Percentiles rank a stretch among this genome's conserved stretches.
Evolutionary conservation across 768 basidiomycete species (phyloP).

Genomic region (Suillus subluteus): DNA sequence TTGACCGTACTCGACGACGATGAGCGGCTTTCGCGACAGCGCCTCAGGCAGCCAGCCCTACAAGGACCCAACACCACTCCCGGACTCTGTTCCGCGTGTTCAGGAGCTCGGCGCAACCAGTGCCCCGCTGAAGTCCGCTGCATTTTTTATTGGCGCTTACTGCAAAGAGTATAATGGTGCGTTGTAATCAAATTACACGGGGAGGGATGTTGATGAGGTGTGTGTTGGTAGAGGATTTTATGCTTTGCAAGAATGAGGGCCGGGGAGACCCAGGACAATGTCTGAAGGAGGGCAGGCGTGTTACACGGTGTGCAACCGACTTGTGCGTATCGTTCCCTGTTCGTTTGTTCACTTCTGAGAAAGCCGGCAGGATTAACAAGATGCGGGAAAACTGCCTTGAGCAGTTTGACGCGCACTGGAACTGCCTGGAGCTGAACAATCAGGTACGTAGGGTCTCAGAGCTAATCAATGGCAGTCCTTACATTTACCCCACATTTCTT

Average conservation of each 20-base stretch:
- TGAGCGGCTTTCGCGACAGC: conserved; percentile 57
- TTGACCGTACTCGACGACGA: conserved; percentile 37
- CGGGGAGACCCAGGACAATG: conserved; percentile 86
- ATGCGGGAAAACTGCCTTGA: conserved; percentile 89
- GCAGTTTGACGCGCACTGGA: conserved; percentile 92
- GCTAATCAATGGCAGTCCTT: background rate
- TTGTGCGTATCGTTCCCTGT: conserved; percentile 59
- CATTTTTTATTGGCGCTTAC: conserved; percentile 94
- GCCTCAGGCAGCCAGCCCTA: conserved; percentile 52
- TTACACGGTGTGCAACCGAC: conserved; percentile 93
- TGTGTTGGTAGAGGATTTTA: conserved; percentile 76
- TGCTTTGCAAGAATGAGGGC: conserved; percentile 96
- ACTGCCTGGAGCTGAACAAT: conserved; percentile 92
- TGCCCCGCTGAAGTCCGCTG: conserved; percentile 93
- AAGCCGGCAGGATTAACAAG: conserved; percentile 73
- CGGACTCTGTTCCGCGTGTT: conserved; percentile 72
- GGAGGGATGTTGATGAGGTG: conserved; percentile 38
- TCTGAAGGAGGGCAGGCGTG: conserved; percentile 92
- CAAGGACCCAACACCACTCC: conserved; percentile 68
- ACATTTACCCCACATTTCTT: conserved; percentile 8
- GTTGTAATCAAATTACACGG: conserved; percentile 30
- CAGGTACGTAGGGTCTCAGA: conserved; percentile 60
- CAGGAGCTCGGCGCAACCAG: conserved; percentile 88
- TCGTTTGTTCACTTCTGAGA: conserved; percentile 1
- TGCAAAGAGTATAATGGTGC: conserved; percentile 97